A percentile compares a stretch with the other conserved stretches of the same genome.
These are phyloP conservation scores for Didymella arachidicola DNA, from an alignment of 2,329 filamentous ascomycete species.

Conservation along the genomic window DNA sequence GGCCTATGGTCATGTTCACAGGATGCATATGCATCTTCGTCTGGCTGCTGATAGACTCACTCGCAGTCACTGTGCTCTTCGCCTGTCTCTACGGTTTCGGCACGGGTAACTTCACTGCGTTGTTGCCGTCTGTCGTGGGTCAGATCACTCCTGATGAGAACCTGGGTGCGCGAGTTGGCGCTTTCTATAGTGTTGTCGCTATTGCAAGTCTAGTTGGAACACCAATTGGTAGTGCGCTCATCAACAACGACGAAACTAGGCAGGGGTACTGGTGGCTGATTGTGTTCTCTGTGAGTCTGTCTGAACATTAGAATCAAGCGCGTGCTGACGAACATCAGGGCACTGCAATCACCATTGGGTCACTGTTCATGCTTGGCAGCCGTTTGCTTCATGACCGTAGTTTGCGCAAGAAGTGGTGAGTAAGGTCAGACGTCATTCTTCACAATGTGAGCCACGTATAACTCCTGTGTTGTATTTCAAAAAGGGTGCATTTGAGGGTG, in stretches of 20 bases:
- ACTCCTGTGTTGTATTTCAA: too few species aligned
- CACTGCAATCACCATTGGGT: conserved; percentile 24
- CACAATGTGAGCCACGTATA: too few species aligned
- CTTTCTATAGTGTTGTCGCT: conserved; percentile 67
- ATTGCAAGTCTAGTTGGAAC: conserved; percentile 72
- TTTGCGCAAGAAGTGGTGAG: conserved; percentile 26
- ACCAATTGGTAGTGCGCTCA: conserved; percentile 67
- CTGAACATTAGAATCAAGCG: too few species aligned
- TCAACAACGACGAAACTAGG: conserved; percentile 26
- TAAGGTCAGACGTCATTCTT: too few species aligned
- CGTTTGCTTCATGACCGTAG: conserved; percentile 27
- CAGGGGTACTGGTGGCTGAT: conserved; percentile 39
- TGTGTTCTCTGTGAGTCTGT: conserved; percentile 33
- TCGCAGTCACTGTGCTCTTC: conserved; percentile 69
- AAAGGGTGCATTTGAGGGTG: too few species aligned
- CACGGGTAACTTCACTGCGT: conserved; percentile 70
- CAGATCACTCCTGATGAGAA: conserved; percentile 75
- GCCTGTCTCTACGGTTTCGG: conserved; percentile 73
- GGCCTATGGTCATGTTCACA: conserved; percentile 55
- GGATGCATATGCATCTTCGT: conserved; percentile 61
- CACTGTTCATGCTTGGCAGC: conserved; percentile 33
- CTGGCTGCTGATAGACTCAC: conserved; percentile 60
- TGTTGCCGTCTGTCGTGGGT: conserved; percentile 70
- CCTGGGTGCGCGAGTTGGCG: conserved; percentile 73
- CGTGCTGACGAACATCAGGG: conserved; percentile 19